Evolutionary conservation across 2,329 filamentous ascomycete species (phyloP), one percentile per base, ranked within the genome.

Genomic region (Sporothrix variecibatus): DNA sequence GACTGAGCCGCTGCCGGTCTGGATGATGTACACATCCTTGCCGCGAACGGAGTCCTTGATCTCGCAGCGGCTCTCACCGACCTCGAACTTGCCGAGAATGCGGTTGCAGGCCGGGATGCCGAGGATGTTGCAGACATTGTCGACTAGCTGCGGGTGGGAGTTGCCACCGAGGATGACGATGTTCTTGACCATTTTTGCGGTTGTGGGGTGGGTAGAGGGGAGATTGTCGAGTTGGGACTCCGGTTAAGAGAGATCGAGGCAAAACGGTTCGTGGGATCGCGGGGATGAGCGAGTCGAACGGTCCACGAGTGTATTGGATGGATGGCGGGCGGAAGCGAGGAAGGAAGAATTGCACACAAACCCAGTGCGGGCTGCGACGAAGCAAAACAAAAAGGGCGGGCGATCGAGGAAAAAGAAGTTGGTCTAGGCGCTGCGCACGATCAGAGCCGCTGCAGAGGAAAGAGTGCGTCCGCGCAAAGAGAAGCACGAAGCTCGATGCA

Each of bases 1-100:
- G 84, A 98, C 94, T 79, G 93, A 93, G 77, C 94, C 94, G 78
- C 94, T 94, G 78, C 94, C 94, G 58, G 94, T 96, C 84, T 98
- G 95, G 80, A 99, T 94, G 81, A 98, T 98, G 85, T 97, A 99
- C 82, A 98, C 96, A 90, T 99, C 96, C 83, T 99, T 99, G 79
- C 94, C 96, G 79, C 96, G 93, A 71, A 99, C 96, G 17, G 94
- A 97, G 83, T 99, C 96, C 82, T 95, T 89, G 80, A 99, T 97
- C 84, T 98, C 96, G 76, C 97, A 95, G 73, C 95, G 91, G 78
- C 93, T 97, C 86, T 98, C 96, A 78, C 96, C 96, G 71, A 96
- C 94, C 43, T 94, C 94, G 86, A 99, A 99, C 85, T 98, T 98
- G 81, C 87, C 89, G 69, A 98, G 90, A 76, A 95, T 90, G 78